Evolutionary conservation across 1,284 basidiomycete genomes (phyloP).

Genomic region (Cutaneotrichosporon sp.): DNA sequence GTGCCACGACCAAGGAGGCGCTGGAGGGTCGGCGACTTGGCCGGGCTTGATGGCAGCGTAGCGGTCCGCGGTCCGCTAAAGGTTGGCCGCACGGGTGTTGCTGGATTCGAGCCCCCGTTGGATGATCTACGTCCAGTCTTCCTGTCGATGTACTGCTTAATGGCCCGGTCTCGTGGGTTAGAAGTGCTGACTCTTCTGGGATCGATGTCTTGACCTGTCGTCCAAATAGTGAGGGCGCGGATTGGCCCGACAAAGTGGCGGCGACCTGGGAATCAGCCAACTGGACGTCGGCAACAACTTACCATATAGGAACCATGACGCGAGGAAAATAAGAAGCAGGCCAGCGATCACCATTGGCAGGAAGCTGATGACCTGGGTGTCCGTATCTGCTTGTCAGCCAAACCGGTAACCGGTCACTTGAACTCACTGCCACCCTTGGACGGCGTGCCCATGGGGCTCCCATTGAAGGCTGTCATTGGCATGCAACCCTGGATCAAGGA

Average conservation of each 20-base stretch:
- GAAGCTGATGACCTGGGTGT: neutral
- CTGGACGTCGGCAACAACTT: neutral
- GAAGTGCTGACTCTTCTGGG: slow-evolving; percentile 6
- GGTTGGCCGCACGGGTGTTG: neutral
- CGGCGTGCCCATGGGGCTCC: neutral
- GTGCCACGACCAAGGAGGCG: neutral
- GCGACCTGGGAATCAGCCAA: slow-evolving; percentile 2
- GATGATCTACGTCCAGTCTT: neutral
- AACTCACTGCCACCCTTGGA: neutral
- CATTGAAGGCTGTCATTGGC: neutral
- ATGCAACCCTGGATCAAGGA: neutral
- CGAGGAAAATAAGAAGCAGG: slow-evolving; percentile 1
- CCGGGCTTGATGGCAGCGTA: neutral
- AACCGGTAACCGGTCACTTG: neutral
- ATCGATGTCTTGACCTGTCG: slow-evolving; percentile 48
- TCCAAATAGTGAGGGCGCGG: slow-evolving; percentile 48
- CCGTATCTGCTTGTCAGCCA: neutral
- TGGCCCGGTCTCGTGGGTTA: neutral
- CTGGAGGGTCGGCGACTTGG: slow-evolving; percentile 1
- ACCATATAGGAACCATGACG: slow-evolving; percentile 13
- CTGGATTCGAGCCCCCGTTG: neutral
- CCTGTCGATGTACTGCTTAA: slow-evolving; percentile 8
- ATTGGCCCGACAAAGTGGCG: slow-evolving; percentile 48
- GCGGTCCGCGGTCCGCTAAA: slow-evolving; percentile 5
- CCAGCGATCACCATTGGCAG: slow-evolving; percentile 9